Evolutionary conservation across 345 rosid genomes (phyloP).

Genomic region (Rubroshorea leprosula): DNA sequence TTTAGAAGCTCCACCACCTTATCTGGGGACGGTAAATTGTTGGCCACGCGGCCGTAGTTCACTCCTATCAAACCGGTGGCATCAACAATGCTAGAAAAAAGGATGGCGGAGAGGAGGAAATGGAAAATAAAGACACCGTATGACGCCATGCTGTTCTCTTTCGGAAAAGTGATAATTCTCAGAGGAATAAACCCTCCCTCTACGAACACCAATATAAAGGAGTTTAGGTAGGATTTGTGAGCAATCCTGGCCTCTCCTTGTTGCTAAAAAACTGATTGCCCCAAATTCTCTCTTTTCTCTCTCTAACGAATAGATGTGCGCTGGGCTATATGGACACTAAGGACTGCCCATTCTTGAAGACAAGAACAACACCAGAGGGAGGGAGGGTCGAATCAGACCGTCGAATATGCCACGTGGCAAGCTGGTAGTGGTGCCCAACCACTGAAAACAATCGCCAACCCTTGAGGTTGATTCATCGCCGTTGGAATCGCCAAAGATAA

Average conservation of each 20-base stretch:
- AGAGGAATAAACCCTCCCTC: too few species aligned
- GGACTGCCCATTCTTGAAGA: constrained; percentile 7
- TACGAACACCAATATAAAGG: too few species aligned
- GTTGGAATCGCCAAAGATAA: too few species aligned
- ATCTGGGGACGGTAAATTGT: constrained; percentile 60
- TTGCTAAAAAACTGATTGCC: constrained; percentile 35
- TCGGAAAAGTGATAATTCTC: too few species aligned
- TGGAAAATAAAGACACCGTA: constrained; percentile 23
- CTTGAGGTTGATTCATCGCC: too few species aligned
- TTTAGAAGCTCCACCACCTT: constrained; percentile 68
- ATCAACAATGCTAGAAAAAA: constrained; percentile 10
- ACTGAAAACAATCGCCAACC: too few species aligned
- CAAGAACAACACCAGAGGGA: constrained; percentile 11
- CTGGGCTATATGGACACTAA: constrained; percentile 11
- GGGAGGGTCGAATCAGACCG: constrained; percentile 4
- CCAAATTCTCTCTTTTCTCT: constrained; percentile 1
- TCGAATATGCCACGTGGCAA: constrained; percentile 25
- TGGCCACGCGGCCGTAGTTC: constrained; percentile 78
- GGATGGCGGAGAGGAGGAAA: constrained; percentile 14
- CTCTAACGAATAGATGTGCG: constrained; percentile 15
- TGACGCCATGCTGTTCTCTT: constrained; percentile 31
- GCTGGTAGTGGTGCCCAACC: too few species aligned
- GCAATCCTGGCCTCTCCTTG: constrained; percentile 65
- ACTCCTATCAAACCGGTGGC: constrained; percentile 62
- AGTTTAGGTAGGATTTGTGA: constrained; percentile 31